Evolutionary conservation across 1,284 basidiomycete species (phyloP), one percentile per base, ranked within the genome.

Genomic region (Sanguinoderma infundibulare): DNA sequence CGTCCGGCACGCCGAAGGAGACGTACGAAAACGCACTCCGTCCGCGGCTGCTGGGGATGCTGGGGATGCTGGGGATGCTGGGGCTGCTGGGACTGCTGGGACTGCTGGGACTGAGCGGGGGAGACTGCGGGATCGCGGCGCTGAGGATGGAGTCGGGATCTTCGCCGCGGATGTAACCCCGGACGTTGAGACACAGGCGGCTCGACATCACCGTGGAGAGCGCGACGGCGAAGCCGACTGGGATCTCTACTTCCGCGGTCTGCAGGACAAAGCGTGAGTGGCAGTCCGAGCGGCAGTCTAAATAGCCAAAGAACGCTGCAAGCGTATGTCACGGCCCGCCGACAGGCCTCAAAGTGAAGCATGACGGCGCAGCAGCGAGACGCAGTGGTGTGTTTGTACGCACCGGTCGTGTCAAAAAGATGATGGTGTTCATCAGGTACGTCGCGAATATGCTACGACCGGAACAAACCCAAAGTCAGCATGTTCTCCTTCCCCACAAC

Each of bases 201-300:
- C 82, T 86, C 7, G 81, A 78, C 58, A 87, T 75, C 4, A 85
- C 81, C 68, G 82, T 85, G 0, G 85, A 83, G 70, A 87, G 75
- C 2, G 85, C 82, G 17, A 85, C 78, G 2, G 83, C 78, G 72
- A 86, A 87, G 12, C 81, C 83, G 57, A 86, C 79, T 0, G 84
- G 82, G 30, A 84, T 78, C 71, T 85, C 85, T 7, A 84, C 66
- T 7, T 81, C 74, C 15, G 71, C 70, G n/a, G 61, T 57, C 73
- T 75, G 56, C 64, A 32, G 20, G 15, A 22, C 10, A n/a, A 14
- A 44, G 75, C 78, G 56, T 39, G 32, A 54, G 28, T 60, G 49
- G 50, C n/a, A n/a, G n/a, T n/a, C n/a, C n/a, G 49, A 30, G 32
- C 8, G 49, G 9, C n/a, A 22, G 34, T 20, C 30, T 30, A n/a